phyloP scores from a whole-genome alignment of 1,284 basidiomycete species.

The Ganoderma multipileum region DNA sequence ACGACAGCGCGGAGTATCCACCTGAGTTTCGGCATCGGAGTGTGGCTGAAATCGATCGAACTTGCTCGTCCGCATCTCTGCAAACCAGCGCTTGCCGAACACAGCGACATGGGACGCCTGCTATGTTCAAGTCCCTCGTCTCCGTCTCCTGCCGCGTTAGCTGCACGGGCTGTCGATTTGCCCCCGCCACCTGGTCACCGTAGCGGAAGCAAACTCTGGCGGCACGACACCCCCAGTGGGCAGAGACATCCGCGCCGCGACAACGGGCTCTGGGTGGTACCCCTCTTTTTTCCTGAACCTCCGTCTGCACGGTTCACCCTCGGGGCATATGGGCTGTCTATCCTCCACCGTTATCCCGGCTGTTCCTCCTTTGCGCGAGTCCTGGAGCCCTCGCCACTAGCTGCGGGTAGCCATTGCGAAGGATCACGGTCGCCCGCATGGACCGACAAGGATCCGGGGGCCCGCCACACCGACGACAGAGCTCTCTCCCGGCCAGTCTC shows the following conservation, averaged over 20 bases:
- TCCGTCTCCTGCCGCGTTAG: slow-evolving; percentile 28
- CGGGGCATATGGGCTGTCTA: slow-evolving; percentile 41
- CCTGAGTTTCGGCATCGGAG: slow-evolving; percentile 31
- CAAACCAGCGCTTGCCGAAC: slow-evolving; percentile 22
- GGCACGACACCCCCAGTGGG: slow-evolving; percentile 36
- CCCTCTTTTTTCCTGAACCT: slow-evolving; percentile 30
- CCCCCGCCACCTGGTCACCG: slow-evolving; percentile 30
- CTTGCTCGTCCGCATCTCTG: slow-evolving; percentile 27
- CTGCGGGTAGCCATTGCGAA: slow-evolving; percentile 15
- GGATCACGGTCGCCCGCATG: slow-evolving; percentile 21
- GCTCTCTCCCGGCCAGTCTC: slow-evolving; percentile 54
- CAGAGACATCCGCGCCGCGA: slow-evolving; percentile 32
- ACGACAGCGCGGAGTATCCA: slow-evolving; percentile 16
- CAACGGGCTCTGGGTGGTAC: slow-evolving; percentile 32
- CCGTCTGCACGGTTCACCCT: slow-evolving; percentile 28
- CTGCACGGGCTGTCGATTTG: slow-evolving; percentile 28
- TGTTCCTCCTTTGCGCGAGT: slow-evolving; percentile 30
- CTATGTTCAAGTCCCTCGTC: slow-evolving; percentile 31
- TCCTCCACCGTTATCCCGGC: slow-evolving; percentile 29
- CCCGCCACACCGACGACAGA: slow-evolving; percentile 38
- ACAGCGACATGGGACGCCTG: slow-evolving; percentile 28
- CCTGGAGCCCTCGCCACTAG: slow-evolving; percentile 27
- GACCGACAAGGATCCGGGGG: slow-evolving; percentile 23
- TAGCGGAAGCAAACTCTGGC: slow-evolving; percentile 47
- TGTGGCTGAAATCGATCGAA: slow-evolving; percentile 33